phyloP scores from a whole-genome alignment of 2,329 filamentous ascomycete genomes.

The Fusarium tanahbumbuense region DNA sequence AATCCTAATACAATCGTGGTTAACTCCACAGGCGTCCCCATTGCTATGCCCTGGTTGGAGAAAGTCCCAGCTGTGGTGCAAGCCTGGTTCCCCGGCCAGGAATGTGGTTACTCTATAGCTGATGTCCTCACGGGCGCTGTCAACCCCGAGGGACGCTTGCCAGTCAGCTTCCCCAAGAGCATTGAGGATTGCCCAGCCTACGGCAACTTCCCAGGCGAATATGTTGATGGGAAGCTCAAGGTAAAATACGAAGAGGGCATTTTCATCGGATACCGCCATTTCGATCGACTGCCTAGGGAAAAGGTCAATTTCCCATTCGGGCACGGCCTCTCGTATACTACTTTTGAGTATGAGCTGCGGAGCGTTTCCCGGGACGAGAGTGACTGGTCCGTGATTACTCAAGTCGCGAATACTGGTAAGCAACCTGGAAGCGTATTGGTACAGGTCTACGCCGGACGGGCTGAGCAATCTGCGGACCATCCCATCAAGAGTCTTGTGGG shows the following conservation, averaged over 20 bases:
- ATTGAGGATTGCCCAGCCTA: slow-evolving; percentile 72
- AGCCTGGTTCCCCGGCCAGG: slow-evolving; percentile 77
- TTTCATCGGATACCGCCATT: slow-evolving; percentile 75
- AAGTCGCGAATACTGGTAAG: slow-evolving; percentile 68
- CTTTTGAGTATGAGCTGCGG: slow-evolving; percentile 65
- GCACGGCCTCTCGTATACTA: slow-evolving; percentile 74
- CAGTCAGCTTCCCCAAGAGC: slow-evolving; percentile 69
- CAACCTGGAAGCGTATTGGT: slow-evolving; percentile 62
- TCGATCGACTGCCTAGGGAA: slow-evolving; percentile 65
- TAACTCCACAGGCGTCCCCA: slow-evolving; percentile 71
- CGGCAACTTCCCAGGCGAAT: slow-evolving; percentile 67
- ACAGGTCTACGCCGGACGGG: slow-evolving; percentile 60
- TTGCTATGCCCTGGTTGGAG: slow-evolving; percentile 66
- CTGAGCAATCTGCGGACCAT: slow-evolving; percentile 25
- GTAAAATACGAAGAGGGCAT: slow-evolving; percentile 75
- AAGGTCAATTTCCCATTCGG: slow-evolving; percentile 73
- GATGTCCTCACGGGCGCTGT: slow-evolving; percentile 72
- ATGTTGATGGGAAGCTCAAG: slow-evolving; percentile 35
- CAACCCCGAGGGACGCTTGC: slow-evolving; percentile 72
- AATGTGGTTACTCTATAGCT: slow-evolving; percentile 74
- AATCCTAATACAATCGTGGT: slow-evolving; percentile 71
- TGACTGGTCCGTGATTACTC: slow-evolving; percentile 61
- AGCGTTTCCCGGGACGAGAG: slow-evolving; percentile 47
- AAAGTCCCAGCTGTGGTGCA: slow-evolving; percentile 68
- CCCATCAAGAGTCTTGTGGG: slow-evolving; percentile 48